Base-by-base conservation (phyloP, 2,329 filamentous ascomycete species). In the Plenodomus lindquistii region DNA sequence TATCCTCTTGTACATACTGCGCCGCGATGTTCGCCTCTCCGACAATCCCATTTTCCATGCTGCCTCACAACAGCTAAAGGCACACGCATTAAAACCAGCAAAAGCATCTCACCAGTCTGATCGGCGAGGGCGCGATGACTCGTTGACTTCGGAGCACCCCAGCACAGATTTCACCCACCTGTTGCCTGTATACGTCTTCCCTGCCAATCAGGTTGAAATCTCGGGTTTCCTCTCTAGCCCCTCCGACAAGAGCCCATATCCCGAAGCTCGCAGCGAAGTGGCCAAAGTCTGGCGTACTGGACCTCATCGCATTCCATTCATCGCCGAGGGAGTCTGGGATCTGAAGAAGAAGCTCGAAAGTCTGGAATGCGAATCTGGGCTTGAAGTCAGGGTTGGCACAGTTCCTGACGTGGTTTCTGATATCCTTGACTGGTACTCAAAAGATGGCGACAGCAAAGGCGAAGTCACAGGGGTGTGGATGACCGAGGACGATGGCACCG, bases 1-100 rank as follows among this genome's bases (percentile, higher is more conserved):
- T 37, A 77, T 89, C 19, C 74, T 91, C 42, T 77, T 93, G 46
- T 91, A 91, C 64, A 69, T 92, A 18, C 71, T 92, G 29, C 83
- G 88, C 37, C 83, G 85, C 57, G 89, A 93, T 66, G 77, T 91
- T 17, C 85, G 89, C 51, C 77, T 88, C 20, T 78, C 82, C 21
- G 89, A 93, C 71, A 92, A 92, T 62, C 88, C 88, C 0, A 79
- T 91, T 36, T 79, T 93, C 17, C 79, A 89, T 63, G 76, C 79
- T 49, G 70, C 80, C 6, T 71, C 75, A 20, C 67, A 69, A n/a
- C 41, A 57, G 34, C 37, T 52, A 13, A 31, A 31, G 27, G 27
- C 27, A 15, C 9, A 8, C 27, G n/a, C n/a, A n/a, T n/a, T n/a
- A n/a, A 48, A 52, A 34, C 44, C 48, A 22, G 40, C 48, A 22